Conservation (phyloP, 2,329 filamentous ascomycete genomes). For the Cryphonectria japonica region DNA sequence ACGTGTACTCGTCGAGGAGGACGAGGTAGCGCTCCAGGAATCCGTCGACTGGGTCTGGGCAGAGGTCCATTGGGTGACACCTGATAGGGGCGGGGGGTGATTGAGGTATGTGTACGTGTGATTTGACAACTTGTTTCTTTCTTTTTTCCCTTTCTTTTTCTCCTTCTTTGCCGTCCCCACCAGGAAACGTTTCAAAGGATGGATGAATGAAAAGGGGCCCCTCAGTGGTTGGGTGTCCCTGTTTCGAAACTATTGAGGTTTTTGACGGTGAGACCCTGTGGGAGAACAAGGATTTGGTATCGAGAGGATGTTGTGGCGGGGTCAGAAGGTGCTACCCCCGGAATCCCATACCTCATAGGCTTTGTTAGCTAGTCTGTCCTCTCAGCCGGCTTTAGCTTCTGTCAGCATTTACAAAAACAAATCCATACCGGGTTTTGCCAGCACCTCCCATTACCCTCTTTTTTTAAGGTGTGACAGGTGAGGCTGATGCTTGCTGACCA, state of each 20-base stretch:
- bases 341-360: not conserved
- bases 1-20: slow-evolving; percentile 69
- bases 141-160: not conserved
- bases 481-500: not conserved
- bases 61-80: slow-evolving; percentile 13
- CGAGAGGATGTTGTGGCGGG: not conserved
- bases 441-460: not conserved
- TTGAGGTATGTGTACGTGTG: not conserved
- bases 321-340: not conserved
- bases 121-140: not conserved
- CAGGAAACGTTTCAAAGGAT: not conserved
- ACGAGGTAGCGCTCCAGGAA: slow-evolving; percentile 68
- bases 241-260: not conserved
- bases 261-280: not conserved
- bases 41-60: slow-evolving; percentile 55
- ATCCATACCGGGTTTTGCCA: not conserved
- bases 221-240: not conserved
- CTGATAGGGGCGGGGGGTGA: slow-evolving; percentile 2
- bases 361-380: not conserved
- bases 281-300: not conserved
- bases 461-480: not conserved
- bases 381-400: not conserved
- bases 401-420: not conserved
- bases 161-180: not conserved
- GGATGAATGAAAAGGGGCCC: not conserved